Conservation (phyloP, 2,329 filamentous ascomycete species). For the Rhynchosporium graminicola region DNA sequence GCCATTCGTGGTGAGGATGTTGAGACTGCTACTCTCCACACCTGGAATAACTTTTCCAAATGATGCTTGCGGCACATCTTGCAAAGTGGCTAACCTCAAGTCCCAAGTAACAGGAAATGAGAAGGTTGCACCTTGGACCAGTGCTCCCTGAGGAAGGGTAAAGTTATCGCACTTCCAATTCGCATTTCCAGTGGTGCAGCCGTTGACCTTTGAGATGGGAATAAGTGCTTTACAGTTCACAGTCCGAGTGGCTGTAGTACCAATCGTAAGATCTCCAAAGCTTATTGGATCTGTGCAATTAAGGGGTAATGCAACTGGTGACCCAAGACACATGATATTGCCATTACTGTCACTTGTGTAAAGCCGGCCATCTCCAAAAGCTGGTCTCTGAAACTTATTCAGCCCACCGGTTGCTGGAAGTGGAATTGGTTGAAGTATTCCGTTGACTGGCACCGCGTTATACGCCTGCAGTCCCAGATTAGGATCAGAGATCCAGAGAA, state of each 20-base stretch:
- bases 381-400: slow-evolving; percentile 45
- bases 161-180: slow-evolving; percentile 44
- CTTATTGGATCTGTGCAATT: slow-evolving; percentile 45
- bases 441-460: slow-evolving; percentile 45
- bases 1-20: slow-evolving; percentile 44
- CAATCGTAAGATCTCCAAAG: slow-evolving; percentile 44
- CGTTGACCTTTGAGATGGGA: slow-evolving; percentile 42
- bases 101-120: slow-evolving; percentile 46
- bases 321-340: slow-evolving; percentile 42
- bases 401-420: slow-evolving; percentile 43
- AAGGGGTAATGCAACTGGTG: slow-evolving; percentile 46
- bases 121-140: slow-evolving; percentile 43
- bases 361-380: slow-evolving; percentile 46
- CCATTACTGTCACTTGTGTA: slow-evolving; percentile 43
- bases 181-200: slow-evolving; percentile 42
- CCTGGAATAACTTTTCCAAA: slow-evolving; percentile 41
- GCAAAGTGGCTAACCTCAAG: slow-evolving; percentile 36
- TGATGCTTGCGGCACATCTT: slow-evolving; percentile 34
- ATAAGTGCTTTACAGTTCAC: slow-evolving; percentile 45
- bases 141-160: slow-evolving; percentile 42
- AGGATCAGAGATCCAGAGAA: slow-evolving; percentile 46
- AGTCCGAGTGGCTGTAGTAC: slow-evolving; percentile 37
- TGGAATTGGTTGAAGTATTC: slow-evolving; percentile 41
- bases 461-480: slow-evolving; percentile 45
- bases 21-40: slow-evolving; percentile 42